Evolutionary conservation across 2,329 filamentous ascomycete genomes (phyloP).

Genomic region (Botrytis cinerea): DNA sequence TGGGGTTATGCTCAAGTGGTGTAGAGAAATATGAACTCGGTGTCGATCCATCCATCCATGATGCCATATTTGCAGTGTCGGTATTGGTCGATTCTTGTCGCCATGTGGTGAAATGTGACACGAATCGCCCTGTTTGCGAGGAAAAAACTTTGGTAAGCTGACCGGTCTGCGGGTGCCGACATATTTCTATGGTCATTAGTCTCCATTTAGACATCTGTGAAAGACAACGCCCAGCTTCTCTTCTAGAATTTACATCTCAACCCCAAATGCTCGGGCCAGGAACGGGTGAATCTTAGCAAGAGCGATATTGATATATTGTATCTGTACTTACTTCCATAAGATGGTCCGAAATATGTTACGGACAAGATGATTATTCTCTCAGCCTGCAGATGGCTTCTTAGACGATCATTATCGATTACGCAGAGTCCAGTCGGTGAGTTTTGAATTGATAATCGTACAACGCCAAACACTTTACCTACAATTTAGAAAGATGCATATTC

Average conservation of each 20-base stretch:
- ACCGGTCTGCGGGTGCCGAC: conserved; percentile 12
- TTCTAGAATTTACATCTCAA: background rate
- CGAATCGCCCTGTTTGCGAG: conserved; percentile 18
- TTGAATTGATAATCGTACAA: conserved; percentile 17
- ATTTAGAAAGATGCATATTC: background rate
- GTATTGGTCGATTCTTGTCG: background rate
- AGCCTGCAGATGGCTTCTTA: conserved; percentile 8
- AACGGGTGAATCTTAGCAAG: background rate
- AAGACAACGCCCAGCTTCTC: background rate
- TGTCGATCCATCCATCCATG: background rate
- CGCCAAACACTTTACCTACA: background rate
- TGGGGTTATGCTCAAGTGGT: conserved; percentile 69
- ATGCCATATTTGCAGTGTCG: background rate
- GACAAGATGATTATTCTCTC: background rate
- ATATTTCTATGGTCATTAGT: background rate
- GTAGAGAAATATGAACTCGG: conserved; percentile 60
- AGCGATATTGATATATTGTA: background rate
- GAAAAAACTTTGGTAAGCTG: conserved; percentile 5
- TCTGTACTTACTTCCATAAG: background rate
- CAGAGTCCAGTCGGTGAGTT: conserved; percentile 17
- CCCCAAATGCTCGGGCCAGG: conserved; percentile 3
- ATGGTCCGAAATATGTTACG: background rate
- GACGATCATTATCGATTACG: background rate
- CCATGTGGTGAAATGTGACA: conserved; percentile 7
- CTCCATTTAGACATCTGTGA: conserved; percentile 7